Evolutionary conservation across 352 stramenopile species (phyloP).

Genomic region (Phytophthora cryptogea): DNA sequence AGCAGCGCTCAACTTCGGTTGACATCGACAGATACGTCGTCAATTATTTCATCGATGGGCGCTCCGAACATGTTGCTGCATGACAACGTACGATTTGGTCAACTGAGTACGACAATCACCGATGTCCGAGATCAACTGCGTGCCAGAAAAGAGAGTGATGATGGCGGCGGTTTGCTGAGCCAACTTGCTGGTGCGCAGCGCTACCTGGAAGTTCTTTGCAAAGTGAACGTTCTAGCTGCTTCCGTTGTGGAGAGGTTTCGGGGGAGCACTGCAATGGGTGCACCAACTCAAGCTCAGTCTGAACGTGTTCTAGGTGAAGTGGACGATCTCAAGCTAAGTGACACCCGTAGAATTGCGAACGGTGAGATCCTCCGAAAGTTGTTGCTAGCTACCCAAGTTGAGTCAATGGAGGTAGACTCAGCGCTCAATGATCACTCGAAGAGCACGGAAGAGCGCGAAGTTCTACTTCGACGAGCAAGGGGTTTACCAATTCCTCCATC

Average conservation of each 20-base stretch:
- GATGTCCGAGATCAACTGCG: constrained; percentile 17
- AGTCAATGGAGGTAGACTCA: constrained; percentile 28
- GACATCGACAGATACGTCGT: constrained; percentile 9
- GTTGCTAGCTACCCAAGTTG: constrained; percentile 33
- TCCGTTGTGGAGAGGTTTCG: constrained; percentile 19
- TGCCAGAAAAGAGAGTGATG: constrained; percentile 20
- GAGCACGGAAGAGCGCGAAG: constrained; percentile 55
- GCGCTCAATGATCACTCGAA: constrained; percentile 45
- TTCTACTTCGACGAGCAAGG: constrained; percentile 39
- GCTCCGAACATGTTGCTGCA: constrained; percentile 24
- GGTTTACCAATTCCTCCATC: constrained; percentile 45
- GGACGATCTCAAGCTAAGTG: constrained; percentile 24
- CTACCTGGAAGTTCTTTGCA: constrained; percentile 38
- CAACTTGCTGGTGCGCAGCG: constrained; percentile 21
- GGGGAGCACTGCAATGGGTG: constrained; percentile 15
- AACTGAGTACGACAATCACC: constrained; percentile 15
- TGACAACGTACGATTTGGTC: constrained; percentile 29
- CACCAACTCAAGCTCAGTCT: constrained; percentile 33
- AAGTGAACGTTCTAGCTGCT: constrained; percentile 34
- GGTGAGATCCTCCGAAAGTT: constrained; percentile 45
- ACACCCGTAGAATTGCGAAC: constrained; percentile 33
- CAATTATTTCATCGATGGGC: constrained; percentile 23
- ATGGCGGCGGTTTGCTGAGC: constrained; percentile 14
- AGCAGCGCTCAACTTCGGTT: constrained; percentile 2
- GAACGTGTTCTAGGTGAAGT: constrained; percentile 40